These are phyloP conservation scores for Suillus americanus DNA, from an alignment of 768 basidiomycete species.

Conservation along the genomic window DNA sequence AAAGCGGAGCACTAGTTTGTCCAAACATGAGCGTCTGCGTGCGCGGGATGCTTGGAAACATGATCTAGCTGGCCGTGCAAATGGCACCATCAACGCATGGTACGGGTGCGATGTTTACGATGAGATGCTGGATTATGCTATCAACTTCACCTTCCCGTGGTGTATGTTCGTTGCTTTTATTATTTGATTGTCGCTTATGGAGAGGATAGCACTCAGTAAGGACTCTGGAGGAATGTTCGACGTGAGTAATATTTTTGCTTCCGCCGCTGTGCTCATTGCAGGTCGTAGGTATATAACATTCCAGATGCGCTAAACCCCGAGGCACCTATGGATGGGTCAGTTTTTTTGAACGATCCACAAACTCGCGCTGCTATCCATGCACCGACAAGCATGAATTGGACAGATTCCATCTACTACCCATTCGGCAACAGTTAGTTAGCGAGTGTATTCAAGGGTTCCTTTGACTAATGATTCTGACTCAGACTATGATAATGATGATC, in stretches of 20 bases:
- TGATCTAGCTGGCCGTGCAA: conserved; percentile 45
- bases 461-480: conserved; percentile 2
- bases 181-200: conserved; percentile 11
- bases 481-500: conserved; percentile 27
- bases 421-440: conserved; percentile 30
- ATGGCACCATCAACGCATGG: conserved; percentile 60
- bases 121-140: conserved; percentile 68
- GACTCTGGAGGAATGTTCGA: conserved; percentile 38
- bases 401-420: conserved; percentile 31
- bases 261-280: neutral
- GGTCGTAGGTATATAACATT: conserved; percentile 47
- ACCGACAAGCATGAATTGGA: conserved; percentile 56
- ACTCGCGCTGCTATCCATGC: conserved; percentile 67
- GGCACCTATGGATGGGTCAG: conserved; percentile 45
- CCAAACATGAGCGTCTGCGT: conserved; percentile 27
- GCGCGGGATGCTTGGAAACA: conserved; percentile 39
- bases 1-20: conserved; percentile 21
- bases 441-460: neutral
- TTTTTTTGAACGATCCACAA: conserved; percentile 63
- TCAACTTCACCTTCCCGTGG: conserved; percentile 71
- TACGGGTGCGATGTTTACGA: conserved; percentile 66
- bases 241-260: conserved; percentile 21
- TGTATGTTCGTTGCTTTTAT: conserved; percentile 29
- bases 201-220: conserved; percentile 16
- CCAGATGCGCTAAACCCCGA: conserved; percentile 57